phyloP scores from a whole-genome alignment of 2,329 filamentous ascomycete species.

The Aspergillus pseudotamarii region DNA sequence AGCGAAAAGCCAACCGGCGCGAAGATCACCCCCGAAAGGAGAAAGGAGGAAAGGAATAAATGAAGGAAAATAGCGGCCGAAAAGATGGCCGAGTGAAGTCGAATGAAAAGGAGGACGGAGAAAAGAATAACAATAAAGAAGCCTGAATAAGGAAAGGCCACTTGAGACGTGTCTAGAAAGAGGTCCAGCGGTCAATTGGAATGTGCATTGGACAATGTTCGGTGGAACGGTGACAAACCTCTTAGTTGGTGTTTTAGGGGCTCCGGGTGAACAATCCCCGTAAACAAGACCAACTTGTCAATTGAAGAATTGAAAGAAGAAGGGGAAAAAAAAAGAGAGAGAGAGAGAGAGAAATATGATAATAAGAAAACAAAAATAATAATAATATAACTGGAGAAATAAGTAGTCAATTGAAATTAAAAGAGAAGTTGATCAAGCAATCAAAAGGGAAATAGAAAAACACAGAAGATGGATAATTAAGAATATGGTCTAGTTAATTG shows the following conservation, averaged over 20 bases:
- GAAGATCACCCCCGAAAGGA: slow-evolving; percentile 23
- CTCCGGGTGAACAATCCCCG: slow-evolving; percentile 10
- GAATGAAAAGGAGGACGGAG: slow-evolving; percentile 16
- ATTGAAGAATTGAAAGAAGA: not conserved
- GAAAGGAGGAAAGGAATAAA: slow-evolving; percentile 13
- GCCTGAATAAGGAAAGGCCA: slow-evolving; percentile 15
- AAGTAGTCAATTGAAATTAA: not conserved
- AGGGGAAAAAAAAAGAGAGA: too few species aligned
- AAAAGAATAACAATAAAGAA: slow-evolving; percentile 26
- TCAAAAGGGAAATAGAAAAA: not conserved
- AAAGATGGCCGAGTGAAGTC: slow-evolving; percentile 20
- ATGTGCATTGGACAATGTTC: slow-evolving; percentile 33
- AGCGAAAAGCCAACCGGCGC: slow-evolving; percentile 18
- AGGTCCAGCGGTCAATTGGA: slow-evolving; percentile 33
- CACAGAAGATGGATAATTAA: not conserved
- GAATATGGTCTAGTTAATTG: not conserved
- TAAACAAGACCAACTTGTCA: slow-evolving; percentile 6
- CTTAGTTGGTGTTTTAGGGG: slow-evolving; percentile 18
- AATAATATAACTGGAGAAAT: not conserved
- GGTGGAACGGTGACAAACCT: slow-evolving; percentile 26
- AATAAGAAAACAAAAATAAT: not conserved
- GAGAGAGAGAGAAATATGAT: not conserved
- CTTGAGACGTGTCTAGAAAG: slow-evolving; percentile 35
- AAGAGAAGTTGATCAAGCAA: not conserved
- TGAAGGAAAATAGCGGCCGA: not conserved